Evolutionary conservation across 139 green algal species (phyloP).

Genomic region (Micromonas pusilla): DNA sequence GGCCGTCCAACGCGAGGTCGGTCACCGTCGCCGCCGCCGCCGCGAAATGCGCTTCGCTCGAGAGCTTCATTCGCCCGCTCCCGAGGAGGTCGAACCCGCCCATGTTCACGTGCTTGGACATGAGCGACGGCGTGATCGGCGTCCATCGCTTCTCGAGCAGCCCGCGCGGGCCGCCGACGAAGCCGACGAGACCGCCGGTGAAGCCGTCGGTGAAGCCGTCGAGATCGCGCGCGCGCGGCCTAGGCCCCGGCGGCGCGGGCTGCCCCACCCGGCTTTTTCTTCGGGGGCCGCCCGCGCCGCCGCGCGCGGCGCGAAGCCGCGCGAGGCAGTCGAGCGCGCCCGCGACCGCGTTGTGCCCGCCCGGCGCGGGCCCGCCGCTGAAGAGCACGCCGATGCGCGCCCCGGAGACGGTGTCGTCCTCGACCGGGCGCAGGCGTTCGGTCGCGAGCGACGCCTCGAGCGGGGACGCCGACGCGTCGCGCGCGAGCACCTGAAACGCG

Average conservation of each 20-base stretch:
- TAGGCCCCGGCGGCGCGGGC: no score
- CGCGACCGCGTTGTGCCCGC: conserved; percentile 62
- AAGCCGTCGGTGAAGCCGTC: no score
- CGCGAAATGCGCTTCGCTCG: conserved; percentile 8
- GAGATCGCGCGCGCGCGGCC: no score
- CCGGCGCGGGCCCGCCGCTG: conserved; percentile 51
- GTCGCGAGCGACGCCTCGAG: no score
- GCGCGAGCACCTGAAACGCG: no score
- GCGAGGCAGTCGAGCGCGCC: conserved; percentile 50
- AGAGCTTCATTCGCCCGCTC: conserved; percentile 53
- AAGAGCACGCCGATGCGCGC: conserved; percentile 46
- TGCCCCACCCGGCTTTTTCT: no score
- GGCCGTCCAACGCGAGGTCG: conserved; percentile 46
- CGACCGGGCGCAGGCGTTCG: no score
- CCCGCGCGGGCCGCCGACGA: not conserved
- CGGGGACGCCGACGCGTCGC: no score
- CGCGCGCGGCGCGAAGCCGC: conserved; percentile 29
- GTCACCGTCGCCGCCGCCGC: conserved; percentile 19
- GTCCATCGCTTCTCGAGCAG: not conserved
- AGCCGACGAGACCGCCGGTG: not conserved
- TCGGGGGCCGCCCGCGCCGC: no score
- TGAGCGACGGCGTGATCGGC: not conserved
- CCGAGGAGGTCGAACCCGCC: conserved; percentile 63
- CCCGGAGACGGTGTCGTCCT: no score
- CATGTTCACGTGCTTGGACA: conserved; percentile 52